Evolutionary conservation across 2,329 filamentous ascomycete species (phyloP).

Genomic region (Fusarium burgessii): DNA sequence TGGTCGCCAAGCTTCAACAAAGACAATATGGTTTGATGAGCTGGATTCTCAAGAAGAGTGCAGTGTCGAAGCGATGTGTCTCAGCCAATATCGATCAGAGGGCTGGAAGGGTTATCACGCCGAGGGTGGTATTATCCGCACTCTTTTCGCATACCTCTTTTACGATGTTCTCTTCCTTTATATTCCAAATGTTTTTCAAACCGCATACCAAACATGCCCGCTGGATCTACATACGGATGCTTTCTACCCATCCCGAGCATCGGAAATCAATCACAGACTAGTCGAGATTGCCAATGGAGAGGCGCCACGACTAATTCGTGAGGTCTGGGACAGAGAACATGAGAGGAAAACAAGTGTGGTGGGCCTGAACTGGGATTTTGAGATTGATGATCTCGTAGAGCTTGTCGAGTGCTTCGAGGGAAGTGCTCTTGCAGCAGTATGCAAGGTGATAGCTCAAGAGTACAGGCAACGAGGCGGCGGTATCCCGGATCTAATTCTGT

Average conservation of each 20-base stretch:
- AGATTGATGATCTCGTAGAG: constrained; percentile 80
- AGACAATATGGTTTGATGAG: constrained; percentile 91
- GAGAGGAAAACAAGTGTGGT: constrained; percentile 85
- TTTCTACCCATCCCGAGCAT: constrained; percentile 87
- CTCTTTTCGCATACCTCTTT: constrained; percentile 90
- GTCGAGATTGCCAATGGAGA: constrained; percentile 88
- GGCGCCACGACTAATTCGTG: constrained; percentile 73
- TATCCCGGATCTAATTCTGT: constrained; percentile 92
- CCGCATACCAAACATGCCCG: constrained; percentile 92
- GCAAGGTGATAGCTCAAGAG: constrained; percentile 95
- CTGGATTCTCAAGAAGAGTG: constrained; percentile 77
- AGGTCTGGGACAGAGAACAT: constrained; percentile 76
- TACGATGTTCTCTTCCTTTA: constrained; percentile 94
- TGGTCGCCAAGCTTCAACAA: constrained; percentile 63
- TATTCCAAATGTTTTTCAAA: constrained; percentile 97
- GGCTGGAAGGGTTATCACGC: constrained; percentile 97
- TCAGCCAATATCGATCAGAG: constrained; percentile 82
- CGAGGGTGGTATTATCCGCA: constrained; percentile 92
- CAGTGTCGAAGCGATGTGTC: constrained; percentile 92
- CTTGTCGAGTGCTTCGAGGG: constrained; percentile 83
- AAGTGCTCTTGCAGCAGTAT: constrained; percentile 84
- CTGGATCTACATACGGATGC: constrained; percentile 92
- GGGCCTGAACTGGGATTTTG: constrained; percentile 91
- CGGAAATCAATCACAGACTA: constrained; percentile 88
- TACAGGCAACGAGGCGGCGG: constrained; percentile 88